Percentiles rank a stretch among this genome's conserved stretches.
phyloP scores from a whole-genome alignment of 495 filamentous ascomycete genomes.

The Trichoderma virens region DNA sequence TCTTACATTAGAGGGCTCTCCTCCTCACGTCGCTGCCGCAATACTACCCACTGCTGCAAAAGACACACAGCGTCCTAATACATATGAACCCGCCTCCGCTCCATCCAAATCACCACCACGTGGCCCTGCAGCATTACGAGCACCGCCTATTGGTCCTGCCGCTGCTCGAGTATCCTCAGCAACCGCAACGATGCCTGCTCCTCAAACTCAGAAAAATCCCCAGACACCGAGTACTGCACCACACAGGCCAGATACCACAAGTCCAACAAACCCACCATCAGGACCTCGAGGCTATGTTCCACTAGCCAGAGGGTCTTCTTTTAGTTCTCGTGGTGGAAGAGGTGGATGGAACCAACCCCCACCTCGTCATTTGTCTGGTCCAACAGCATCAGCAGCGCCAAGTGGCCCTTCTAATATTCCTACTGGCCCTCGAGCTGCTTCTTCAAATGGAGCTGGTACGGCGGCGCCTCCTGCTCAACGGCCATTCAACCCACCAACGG shows the following conservation, averaged over 20 bases:
- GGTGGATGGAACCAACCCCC: constrained; percentile 29
- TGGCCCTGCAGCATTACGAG: constrained; percentile 39
- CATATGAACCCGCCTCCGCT: constrained; percentile 20
- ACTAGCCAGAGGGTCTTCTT: constrained; percentile 25
- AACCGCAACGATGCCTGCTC: constrained; percentile 20
- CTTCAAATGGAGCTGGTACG: constrained; percentile 13
- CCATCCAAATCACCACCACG: constrained; percentile 34
- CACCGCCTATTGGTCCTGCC: constrained; percentile 37
- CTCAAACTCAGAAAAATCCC: constrained; percentile 24
- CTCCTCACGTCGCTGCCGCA: constrained; percentile 25
- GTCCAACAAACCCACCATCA: constrained; percentile 32
- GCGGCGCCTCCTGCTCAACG: constrained; percentile 22
- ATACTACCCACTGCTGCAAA: constrained; percentile 14
- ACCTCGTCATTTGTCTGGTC: constrained; percentile 26
- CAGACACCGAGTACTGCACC: constrained; percentile 19
- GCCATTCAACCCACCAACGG: constrained; percentile 44
- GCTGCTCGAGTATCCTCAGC: constrained; percentile 32
- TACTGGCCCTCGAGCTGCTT: constrained; percentile 34
- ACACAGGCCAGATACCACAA: constrained; percentile 29
- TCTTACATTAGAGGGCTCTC: constrained; percentile 25
- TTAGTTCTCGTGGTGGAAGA: constrained; percentile 30
- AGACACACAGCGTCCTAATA: constrained; percentile 23
- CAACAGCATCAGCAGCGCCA: constrained; percentile 26
- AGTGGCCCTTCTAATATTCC: constrained; percentile 31
- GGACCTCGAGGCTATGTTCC: constrained; percentile 41